Base-by-base conservation (phyloP, 345 rosid species). In the Brassica nigra region DNA sequence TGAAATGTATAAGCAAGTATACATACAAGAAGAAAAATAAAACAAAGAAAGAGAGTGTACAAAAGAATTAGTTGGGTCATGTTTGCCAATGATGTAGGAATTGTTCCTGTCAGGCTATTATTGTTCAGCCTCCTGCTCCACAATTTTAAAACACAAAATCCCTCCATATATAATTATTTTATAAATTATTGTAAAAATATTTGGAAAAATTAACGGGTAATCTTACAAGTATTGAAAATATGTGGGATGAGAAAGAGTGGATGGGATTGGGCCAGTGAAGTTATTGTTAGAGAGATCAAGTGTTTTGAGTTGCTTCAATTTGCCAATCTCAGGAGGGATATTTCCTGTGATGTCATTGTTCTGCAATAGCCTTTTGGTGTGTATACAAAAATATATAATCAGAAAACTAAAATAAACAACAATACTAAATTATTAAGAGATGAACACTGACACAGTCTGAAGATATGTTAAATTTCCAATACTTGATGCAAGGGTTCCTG, bases 221-320 rank as follows among this genome's bases (percentile, higher is more conserved):
- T 71, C 82, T 94, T 82, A 95, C 99, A 95, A 85, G 83, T 89
- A 89, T 34, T 91, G 91, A 36, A 95, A 92, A 61, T 58, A 85
- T 70, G 78, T 81, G 18, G 91, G 75, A 27, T 82, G 70, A 74
- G 91, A 87, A 9, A 95, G 74, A 81, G 84, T 72, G 28, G 64
- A 39, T 67, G 98, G 99, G 74, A 95, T 88, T 86, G 76, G 66
- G 36, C 97, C 95, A 57, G 47, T 81, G 76, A 95, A 93, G 68
- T 52, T 76, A 80, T 95, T 95, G 34, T 84, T 73, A 36, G 99
- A 95, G 70, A 95, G 88, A 89, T 95, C 98, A 78, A 95, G 87
- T 76, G 91, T 89, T 52, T 79, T 86, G 54, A 95, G 97, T 82
- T 86, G 90, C 73, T 81, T 70, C 55, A 91, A 86, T 86, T 72